Conservation (phyloP, 2,329 filamentous ascomycete genomes). For the Scedosporium boydii region DNA sequence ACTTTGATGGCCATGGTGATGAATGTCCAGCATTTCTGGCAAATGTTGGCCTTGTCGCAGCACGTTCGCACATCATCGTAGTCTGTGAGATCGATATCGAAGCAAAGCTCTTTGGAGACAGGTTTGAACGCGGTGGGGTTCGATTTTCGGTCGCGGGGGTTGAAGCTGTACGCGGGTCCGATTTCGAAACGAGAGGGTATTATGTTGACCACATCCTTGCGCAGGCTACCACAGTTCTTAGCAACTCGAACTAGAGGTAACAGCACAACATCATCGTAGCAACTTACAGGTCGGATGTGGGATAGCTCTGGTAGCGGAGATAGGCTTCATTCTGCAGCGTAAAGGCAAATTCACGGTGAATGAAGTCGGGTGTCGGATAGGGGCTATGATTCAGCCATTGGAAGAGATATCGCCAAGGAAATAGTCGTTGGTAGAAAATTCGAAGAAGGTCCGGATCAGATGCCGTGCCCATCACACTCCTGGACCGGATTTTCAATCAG, state of each 20-base stretch:
- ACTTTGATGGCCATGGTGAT: constrained; percentile 98
- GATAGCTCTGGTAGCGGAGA: constrained; percentile 73
- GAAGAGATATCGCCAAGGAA: constrained; percentile 89
- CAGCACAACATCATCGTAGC: background rate
- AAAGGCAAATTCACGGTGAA: constrained; percentile 90
- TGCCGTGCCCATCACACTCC: constrained; percentile 3
- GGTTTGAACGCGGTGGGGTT: constrained; percentile 78
- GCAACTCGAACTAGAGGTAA: background rate
- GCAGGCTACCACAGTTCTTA: constrained; percentile 44
- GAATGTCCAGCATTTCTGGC: constrained; percentile 89
- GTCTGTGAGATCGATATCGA: constrained; percentile 98
- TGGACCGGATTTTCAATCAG: background rate
- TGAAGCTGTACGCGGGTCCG: constrained; percentile 90
- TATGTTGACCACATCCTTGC: constrained; percentile 80
- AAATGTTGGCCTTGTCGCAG: constrained; percentile 89
- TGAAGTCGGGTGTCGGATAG: constrained; percentile 77
- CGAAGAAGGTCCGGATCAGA: constrained; percentile 56
- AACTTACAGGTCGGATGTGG: constrained; percentile 41
- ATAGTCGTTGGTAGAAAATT: constrained; percentile 90
- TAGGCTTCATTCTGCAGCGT: constrained; percentile 90
- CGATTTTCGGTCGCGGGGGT: constrained; percentile 87
- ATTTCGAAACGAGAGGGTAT: constrained; percentile 96
- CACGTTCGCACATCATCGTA: constrained; percentile 96
- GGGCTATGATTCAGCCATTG: constrained; percentile 97
- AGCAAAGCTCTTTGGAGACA: constrained; percentile 86